Base-by-base conservation (phyloP, 257 asterid genomes). In the Solanum chilense region DNA sequence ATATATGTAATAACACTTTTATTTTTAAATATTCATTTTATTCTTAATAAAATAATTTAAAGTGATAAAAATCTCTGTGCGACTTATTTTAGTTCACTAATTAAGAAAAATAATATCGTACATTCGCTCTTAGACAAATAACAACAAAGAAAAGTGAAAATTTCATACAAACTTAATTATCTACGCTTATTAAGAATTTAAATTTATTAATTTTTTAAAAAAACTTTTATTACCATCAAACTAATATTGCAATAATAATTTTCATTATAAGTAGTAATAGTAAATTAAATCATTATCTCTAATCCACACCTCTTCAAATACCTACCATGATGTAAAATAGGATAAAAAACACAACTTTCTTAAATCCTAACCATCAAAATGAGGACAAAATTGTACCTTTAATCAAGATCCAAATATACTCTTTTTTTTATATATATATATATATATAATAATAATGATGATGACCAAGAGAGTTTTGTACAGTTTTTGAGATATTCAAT, bases 61-160 rank as follows among this genome's bases (percentile, higher is more conserved):
- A 35, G 7, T 35, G 1, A 35, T 0, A 35, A 1, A 35, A 35
- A 37, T 5, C 7, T 37, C 39, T 37, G 1, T 0, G 0, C 7
- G 39, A 35, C 39, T 35, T 35, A 35, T 35, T 35, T 35, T 35
- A 35, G 7, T 35, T 35, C 39, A 35, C 39, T 35, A 35, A 35
- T 35, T 4, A 35, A 35, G 39, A 37, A 37, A 37, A 37, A 37
- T 37, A 37, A 37, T 37, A 37, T 37, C 7, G 0, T 37, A 37
- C 5, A 37, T 6, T 37, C 39, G 0, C 39, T 37, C 7, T 37
- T 37, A 37, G 1, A 37, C 7, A 37, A 35, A 37, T 35, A 37
- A 1, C 1, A 35, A 37, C 1, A 37, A 6, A 0, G 7, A 37
- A 35, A 35, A 35, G 25, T 20, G 5, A 56, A 20, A 11, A 56